Conservation (phyloP, 345 rosid genomes). For the Capsella bursapastoris region DNA sequence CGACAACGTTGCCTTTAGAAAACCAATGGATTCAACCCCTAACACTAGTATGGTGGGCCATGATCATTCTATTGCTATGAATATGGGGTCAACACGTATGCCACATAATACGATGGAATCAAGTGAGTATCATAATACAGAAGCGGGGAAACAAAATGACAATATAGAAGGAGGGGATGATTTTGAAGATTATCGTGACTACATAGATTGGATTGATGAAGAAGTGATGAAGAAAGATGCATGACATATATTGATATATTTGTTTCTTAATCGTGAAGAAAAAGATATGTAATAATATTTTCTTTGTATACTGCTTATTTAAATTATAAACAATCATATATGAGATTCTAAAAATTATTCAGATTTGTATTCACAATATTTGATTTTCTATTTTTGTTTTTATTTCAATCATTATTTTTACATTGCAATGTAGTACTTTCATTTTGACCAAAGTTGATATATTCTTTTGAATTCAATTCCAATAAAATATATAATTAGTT, state of each 20-base stretch:
- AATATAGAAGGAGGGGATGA: neutral
- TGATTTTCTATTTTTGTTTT: neutral
- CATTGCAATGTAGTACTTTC: neutral
- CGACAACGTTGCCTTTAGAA: neutral
- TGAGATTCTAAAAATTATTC: neutral
- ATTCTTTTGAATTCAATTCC: neutral
- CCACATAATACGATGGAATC: neutral
- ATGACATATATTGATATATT: neutral
- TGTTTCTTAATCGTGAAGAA: neutral
- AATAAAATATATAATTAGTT: neutral
- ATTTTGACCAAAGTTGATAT: neutral
- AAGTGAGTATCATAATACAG: neutral
- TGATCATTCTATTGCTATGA: neutral
- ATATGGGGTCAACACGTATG: conserved; percentile 1
- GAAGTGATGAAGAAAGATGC: neutral
- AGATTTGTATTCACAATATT: neutral
- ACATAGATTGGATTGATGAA: conserved; percentile 3
- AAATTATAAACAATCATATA: conserved; percentile 5
- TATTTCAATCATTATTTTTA: neutral
- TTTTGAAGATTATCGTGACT: neutral
- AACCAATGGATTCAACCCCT: neutral
- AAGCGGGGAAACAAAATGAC: neutral
- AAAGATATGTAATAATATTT: neutral
- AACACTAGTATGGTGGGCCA: neutral
- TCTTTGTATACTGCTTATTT: neutral